Conservation (phyloP, 2,329 filamentous ascomycete species). For the Pezicula rhizophila region DNA sequence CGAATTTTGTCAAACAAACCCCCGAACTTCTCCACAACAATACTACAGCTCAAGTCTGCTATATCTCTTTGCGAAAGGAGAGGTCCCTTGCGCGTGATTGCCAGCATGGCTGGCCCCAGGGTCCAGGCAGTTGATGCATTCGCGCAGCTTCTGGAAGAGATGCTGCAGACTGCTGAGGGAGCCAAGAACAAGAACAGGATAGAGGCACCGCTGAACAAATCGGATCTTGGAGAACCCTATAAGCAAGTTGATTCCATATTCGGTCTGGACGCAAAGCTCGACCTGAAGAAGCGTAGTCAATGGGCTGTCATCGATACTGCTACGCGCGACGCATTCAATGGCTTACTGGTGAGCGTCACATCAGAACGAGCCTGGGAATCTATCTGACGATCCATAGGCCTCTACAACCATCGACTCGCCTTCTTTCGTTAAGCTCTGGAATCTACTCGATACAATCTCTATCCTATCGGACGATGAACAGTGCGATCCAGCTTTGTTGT, state of each 20-base stretch:
- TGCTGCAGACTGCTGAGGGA: constrained; percentile 52
- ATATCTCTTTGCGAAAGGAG: too few relatives aligned
- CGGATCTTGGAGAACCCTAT: constrained; percentile 51
- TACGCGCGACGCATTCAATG: constrained; percentile 73
- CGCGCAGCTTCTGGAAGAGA: constrained; percentile 44
- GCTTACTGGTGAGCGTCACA: constrained; percentile 59
- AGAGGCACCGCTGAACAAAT: constrained; percentile 70
- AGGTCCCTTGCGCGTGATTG: not conserved
- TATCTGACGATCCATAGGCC: constrained; percentile 48
- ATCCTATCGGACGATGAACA: constrained; percentile 77
- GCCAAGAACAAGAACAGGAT: constrained; percentile 55
- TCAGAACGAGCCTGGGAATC: constrained; percentile 18
- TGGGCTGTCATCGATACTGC: constrained; percentile 77
- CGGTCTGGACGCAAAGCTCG: constrained; percentile 19
- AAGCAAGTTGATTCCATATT: constrained; percentile 38
- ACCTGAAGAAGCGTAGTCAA: constrained; percentile 42
- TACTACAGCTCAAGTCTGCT: not conserved
- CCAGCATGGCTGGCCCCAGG: constrained; percentile 45
- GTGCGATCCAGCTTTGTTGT: constrained; percentile 73
- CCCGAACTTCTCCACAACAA: too few relatives aligned
- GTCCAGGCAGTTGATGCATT: constrained; percentile 50
- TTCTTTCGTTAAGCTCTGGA: constrained; percentile 81
- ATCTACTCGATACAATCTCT: constrained; percentile 85
- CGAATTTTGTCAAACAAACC: not conserved
- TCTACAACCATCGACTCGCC: constrained; percentile 70